Percentiles rank a stretch among this genome's conserved stretches.
Evolutionary conservation across 176 grass and related monocot species (phyloP).

Genomic region (Hordeum vulgare): MorexV3_pseudomolecules_assembly NC_058522.1:160361305-160361804

Average conservation of each 20-base stretch:
- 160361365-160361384: no score
- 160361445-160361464: not conserved
- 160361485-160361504: not conserved
- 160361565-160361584: not conserved
- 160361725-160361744: not conserved
- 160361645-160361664: not conserved
- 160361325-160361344: no score
- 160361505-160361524: not conserved
- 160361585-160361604: not conserved
- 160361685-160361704: not conserved
- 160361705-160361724: not conserved
- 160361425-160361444: not conserved
- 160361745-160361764: not conserved
- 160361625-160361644: not conserved
- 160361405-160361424: not conserved
- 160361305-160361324: not conserved
- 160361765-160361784: not conserved
- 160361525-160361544: not conserved
- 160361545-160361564: not conserved
- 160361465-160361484: not conserved
- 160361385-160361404: not conserved
- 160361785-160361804: not conserved
- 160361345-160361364: no score
- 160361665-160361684: not conserved
- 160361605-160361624: not conserved